A percentile compares a stretch with the other conserved stretches of the same genome.
phyloP scores from a whole-genome alignment of 169 alveolate genomes.

The Plasmodium relictum region DNA sequence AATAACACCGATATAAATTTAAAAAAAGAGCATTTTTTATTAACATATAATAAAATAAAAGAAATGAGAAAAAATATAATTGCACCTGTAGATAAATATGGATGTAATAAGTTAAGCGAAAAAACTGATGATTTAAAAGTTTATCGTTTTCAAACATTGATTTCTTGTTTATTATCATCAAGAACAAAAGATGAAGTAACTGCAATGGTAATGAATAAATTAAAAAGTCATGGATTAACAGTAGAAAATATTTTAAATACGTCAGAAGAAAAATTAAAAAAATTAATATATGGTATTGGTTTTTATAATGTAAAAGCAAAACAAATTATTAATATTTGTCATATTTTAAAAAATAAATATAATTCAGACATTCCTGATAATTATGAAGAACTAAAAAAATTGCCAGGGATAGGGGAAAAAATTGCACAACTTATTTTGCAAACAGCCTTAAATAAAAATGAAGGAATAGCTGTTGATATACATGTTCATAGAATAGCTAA shows the following conservation, averaged over 20 bases:
- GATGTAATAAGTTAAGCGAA: conserved; percentile 87
- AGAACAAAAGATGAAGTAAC: conserved; percentile 91
- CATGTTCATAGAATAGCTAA: conserved; percentile 94
- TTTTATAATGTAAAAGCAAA: conserved; percentile 95
- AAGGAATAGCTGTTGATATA: conserved; percentile 95
- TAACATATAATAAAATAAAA: conserved; percentile 38
- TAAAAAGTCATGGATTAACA: conserved; percentile 86
- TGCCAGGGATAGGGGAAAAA: conserved; percentile 97
- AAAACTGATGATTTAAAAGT: conserved; percentile 65
- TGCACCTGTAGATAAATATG: conserved; percentile 87
- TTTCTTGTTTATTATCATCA: conserved; percentile 90
- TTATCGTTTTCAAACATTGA: conserved; percentile 87
- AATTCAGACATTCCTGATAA: conserved; percentile 93
- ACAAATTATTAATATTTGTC: conserved; percentile 90
- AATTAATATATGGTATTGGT: conserved; percentile 92
- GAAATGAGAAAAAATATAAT: conserved; percentile 52
- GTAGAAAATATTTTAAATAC: conserved; percentile 81
- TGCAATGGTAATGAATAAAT: conserved; percentile 87
- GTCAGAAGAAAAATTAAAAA: conserved; percentile 87
- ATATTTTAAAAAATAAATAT: conserved; percentile 87
- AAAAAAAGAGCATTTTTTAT: conserved; percentile 21
- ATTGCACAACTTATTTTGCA: conserved; percentile 94
- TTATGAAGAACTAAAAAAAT: conserved; percentile 88
- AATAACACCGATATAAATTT: neutral
- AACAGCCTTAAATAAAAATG: conserved; percentile 86